Evolutionary conservation across 345 rosid species (phyloP).

Genomic region (Fremontodendron californicum): DNA sequence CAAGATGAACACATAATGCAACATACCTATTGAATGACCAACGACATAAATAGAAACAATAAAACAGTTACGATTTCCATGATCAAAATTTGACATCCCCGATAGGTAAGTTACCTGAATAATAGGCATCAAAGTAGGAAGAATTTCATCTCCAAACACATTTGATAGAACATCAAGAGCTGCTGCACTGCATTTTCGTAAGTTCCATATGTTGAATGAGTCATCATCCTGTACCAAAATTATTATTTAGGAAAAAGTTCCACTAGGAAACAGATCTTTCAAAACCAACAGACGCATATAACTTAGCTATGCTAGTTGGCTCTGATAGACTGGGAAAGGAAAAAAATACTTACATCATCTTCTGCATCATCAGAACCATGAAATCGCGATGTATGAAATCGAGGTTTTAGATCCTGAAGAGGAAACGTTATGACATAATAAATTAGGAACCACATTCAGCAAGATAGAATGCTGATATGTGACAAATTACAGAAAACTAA

Average conservation of each 20-base stretch:
- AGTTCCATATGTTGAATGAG: slow-evolving; percentile 76
- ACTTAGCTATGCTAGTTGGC: background rate
- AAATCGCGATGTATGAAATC: slow-evolving; percentile 81
- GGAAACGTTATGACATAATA: slow-evolving; percentile 16
- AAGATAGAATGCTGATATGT: background rate
- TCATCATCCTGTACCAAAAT: slow-evolving; percentile 66
- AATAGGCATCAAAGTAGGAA: slow-evolving; percentile 81
- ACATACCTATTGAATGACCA: slow-evolving; percentile 4
- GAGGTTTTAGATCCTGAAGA: slow-evolving; percentile 87
- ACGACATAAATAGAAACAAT: background rate
- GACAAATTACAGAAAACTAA: background rate
- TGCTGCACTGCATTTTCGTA: slow-evolving; percentile 98
- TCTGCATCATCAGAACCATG: slow-evolving; percentile 80
- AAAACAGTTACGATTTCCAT: no score
- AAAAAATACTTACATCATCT: slow-evolving; percentile 63
- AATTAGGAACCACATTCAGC: background rate
- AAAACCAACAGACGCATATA: background rate
- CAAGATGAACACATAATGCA: background rate
- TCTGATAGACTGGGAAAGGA: background rate
- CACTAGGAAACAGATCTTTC: background rate
- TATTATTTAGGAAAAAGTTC: background rate
- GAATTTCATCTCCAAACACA: slow-evolving; percentile 91
- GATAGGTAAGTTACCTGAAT: slow-evolving; percentile 51
- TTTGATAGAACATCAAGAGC: slow-evolving; percentile 86
- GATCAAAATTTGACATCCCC: background rate